phyloP scores from a whole-genome alignment of 208 protist genomes.

The Kentomonas sorsogonicus region DNA sequence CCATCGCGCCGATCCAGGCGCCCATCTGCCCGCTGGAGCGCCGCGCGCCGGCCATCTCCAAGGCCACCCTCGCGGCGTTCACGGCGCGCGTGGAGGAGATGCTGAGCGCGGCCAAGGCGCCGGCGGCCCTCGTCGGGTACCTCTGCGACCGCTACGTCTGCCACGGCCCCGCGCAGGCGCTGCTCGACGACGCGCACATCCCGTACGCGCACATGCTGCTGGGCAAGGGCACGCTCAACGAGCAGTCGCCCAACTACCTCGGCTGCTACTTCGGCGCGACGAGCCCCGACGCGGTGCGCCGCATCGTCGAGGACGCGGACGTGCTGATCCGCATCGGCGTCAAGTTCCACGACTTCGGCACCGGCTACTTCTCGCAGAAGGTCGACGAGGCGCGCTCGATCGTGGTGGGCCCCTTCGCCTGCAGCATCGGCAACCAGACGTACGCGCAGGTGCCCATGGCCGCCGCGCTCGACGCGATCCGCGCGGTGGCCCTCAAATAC shows the following conservation, averaged over 20 bases:
- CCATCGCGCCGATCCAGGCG: constrained; percentile 24
- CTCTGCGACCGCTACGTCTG: constrained; percentile 34
- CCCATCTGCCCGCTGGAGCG: constrained; percentile 27
- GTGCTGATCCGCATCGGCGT: constrained; percentile 27
- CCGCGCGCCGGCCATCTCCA: constrained; percentile 17
- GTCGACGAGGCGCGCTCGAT: constrained; percentile 12
- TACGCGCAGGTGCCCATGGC: constrained; percentile 24
- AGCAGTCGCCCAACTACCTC: constrained; percentile 38
- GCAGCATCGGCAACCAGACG: not conserved
- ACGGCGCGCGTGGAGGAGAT: constrained; percentile 16
- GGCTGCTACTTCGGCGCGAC: constrained; percentile 28
- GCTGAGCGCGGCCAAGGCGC: constrained; percentile 16
- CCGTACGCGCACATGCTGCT: constrained; percentile 32
- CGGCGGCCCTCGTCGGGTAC: constrained; percentile 35
- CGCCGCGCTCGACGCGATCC: constrained; percentile 19
- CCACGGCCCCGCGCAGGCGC: constrained; percentile 18
- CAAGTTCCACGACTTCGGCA: constrained; percentile 52
- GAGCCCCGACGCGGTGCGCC: not conserved
- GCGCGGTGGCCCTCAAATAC: constrained; percentile 20
- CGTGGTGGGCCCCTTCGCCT: constrained; percentile 26
- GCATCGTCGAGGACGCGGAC: constrained; percentile 22
- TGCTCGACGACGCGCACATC: constrained; percentile 33
- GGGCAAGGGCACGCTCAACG: constrained; percentile 37
- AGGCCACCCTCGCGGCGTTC: constrained; percentile 25
- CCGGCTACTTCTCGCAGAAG: constrained; percentile 36